Evolutionary conservation across 805 yeast genomes (phyloP), one percentile per base, ranked within the genome.

Genomic region (Cyberlindnera xylosilytica): DNA sequence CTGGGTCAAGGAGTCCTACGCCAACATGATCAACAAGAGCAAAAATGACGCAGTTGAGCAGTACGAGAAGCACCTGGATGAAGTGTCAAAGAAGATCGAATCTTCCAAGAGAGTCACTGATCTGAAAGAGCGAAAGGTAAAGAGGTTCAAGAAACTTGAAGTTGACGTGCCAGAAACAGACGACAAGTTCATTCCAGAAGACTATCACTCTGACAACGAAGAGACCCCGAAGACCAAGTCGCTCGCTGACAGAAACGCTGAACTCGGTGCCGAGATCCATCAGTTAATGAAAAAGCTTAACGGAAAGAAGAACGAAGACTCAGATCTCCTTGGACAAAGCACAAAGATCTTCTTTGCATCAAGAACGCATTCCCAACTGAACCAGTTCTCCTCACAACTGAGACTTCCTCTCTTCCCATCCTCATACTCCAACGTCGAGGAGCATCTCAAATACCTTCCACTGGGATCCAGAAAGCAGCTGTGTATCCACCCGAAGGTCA

Each of bases 291-390:
- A 64, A 6, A 70, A 73, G 46, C 63, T 78, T 0, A 72, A 60
- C 10, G 52, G 57, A 6, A 44, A 45, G n/a, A 49, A 34, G 11
- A 49, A 45, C 9, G 45, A 37, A 46, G 49, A 45, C 22, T 28
- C 50, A 15, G 30, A 54, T 48, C 34, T 61, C 47, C 44, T 54
- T 9, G 53, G 50, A 7, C 62, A 65, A 16, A 63, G 76, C 0
- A 54, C 68, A 1, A 76, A 80, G 51, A 77, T 90, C 1, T 76
- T 64, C 51, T 89, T 81, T 57, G 73, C 95, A 0, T 87, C 97
- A 2, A 69, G 98, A 61, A 90, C 98, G 0, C 97, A 90, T 56
- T 87, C 97, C 0, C 98, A 90, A 58, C 66, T 90, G 34, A 70
- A 71, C 28, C 98, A 90, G 57, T 86, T 90, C 56, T 77, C 88